Conservation (phyloP, 2,329 filamentous ascomycete species). For the Alternaria hordeiaustralica region DNA sequence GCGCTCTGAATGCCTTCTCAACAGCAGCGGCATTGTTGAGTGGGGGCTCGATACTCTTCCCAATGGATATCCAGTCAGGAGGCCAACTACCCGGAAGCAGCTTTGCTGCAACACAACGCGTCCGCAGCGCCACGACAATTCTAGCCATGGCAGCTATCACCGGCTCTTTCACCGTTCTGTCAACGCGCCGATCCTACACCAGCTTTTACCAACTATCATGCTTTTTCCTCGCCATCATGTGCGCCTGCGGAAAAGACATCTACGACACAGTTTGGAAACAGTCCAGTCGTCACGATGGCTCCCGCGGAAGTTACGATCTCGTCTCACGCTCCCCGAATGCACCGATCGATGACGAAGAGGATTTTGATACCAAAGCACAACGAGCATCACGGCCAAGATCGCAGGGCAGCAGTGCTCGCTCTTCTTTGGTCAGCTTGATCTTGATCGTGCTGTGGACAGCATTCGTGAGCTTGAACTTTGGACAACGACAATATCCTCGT, state of each 20-base stretch:
- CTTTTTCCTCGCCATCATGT: slow-evolving; percentile 20
- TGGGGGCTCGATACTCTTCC: slow-evolving; percentile 26
- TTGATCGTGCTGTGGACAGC: slow-evolving; percentile 24
- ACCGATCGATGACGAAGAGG: slow-evolving; percentile 9
- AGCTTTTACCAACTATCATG: slow-evolving; percentile 21
- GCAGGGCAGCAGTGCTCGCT: neutral
- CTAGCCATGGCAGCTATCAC: slow-evolving; percentile 18
- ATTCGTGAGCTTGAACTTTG: slow-evolving; percentile 29
- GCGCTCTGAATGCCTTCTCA: slow-evolving; percentile 18
- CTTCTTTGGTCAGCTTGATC: slow-evolving; percentile 6
- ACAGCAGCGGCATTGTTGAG: slow-evolving; percentile 21
- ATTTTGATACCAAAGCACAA: neutral
- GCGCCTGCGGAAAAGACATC: slow-evolving; percentile 10
- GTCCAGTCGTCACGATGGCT: neutral
- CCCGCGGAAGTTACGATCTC: slow-evolving; percentile 6
- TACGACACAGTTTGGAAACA: neutral
- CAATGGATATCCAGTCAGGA: slow-evolving; percentile 2
- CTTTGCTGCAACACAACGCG: neutral
- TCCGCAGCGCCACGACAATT: slow-evolving; percentile 12
- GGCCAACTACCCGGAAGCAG: neutral
- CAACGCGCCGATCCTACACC: slow-evolving; percentile 30
- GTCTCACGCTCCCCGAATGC: neutral
- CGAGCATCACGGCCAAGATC: neutral
- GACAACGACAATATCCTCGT: slow-evolving; percentile 9
- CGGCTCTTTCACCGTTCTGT: slow-evolving; percentile 21